Percentiles rank a stretch among this genome's conserved stretches.
Evolutionary conservation across 2,329 filamentous ascomycete genomes (phyloP).

Genomic region (Bipolaris victoriae): DNA sequence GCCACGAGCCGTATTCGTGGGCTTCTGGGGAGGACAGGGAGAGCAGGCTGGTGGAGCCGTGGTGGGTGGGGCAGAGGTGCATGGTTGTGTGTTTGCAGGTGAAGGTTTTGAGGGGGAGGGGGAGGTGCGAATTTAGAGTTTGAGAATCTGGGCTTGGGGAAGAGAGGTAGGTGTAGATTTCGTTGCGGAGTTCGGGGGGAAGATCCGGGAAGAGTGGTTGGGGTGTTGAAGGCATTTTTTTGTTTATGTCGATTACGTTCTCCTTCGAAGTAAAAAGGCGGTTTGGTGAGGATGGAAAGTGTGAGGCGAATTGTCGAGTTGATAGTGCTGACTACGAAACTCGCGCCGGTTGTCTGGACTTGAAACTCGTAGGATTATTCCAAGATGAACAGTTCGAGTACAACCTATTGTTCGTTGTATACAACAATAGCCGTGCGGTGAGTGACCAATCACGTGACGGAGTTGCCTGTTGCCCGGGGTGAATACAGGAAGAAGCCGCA

Average conservation of each 20-base stretch:
- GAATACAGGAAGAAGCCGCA: constrained; percentile 11
- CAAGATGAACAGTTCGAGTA: constrained; percentile 11
- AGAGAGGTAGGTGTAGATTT: constrained; percentile 36
- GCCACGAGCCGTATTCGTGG: constrained; percentile 33
- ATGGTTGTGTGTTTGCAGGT: constrained; percentile 34
- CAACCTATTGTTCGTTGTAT: constrained; percentile 3
- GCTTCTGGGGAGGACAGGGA: constrained; percentile 34
- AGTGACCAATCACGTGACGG: constrained; percentile 21
- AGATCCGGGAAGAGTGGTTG: constrained; percentile 31
- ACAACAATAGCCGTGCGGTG: constrained; percentile 13
- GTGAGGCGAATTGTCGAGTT: not conserved
- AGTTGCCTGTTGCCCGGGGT: constrained; percentile 14
- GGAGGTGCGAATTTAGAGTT: constrained; percentile 22
- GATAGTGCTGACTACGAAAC: too few species aligned
- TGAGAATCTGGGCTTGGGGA: not conserved
- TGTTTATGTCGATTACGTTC: not conserved
- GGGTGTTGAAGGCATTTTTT: constrained; percentile 6
- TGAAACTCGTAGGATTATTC: not conserved
- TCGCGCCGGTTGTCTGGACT: not conserved
- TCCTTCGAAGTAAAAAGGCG: too few species aligned
- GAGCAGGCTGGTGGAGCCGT: constrained; percentile 30
- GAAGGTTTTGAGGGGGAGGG: constrained; percentile 32
- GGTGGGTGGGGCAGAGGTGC: constrained; percentile 31
- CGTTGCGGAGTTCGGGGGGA: constrained; percentile 41
- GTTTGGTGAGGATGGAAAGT: not conserved